Conservation (phyloP, 176 grass and related monocot species). For the Avena insularis region DNA sequence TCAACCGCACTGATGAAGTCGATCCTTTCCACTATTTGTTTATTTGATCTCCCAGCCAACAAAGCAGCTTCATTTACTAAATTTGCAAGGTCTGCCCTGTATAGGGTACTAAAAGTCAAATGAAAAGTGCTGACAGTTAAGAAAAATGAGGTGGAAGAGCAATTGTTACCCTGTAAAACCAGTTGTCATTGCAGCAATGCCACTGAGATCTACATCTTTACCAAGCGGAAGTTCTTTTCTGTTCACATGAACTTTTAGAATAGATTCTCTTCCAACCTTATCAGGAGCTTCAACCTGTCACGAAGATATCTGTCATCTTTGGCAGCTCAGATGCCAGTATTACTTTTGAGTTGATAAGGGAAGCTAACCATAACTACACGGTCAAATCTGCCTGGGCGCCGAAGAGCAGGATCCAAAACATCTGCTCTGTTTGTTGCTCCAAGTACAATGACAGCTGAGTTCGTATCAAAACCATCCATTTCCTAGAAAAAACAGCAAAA, state of each 20-base stretch:
- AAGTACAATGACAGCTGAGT: slow-evolving; percentile 95
- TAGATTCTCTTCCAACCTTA: slow-evolving; percentile 88
- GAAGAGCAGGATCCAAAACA: slow-evolving; percentile 93
- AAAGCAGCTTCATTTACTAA: slow-evolving; percentile 99
- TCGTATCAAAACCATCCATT: slow-evolving; percentile 99
- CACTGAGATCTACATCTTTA: slow-evolving; percentile 84
- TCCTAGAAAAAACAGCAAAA: slow-evolving; percentile 56
- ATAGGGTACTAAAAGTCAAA: slow-evolving; percentile 50
- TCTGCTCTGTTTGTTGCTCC: slow-evolving; percentile 97
- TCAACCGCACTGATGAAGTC: slow-evolving; percentile 97
- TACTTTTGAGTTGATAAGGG: slow-evolving; percentile 28
- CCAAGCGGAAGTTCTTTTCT: slow-evolving; percentile 93
- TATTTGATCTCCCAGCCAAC: slow-evolving; percentile 85
- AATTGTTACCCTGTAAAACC: slow-evolving; percentile 91
- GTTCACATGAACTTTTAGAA: slow-evolving; percentile 89
- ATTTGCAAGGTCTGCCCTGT: slow-evolving; percentile 99
- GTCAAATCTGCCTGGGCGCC: slow-evolving; percentile 98
- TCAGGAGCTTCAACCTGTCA: slow-evolving; percentile 96
- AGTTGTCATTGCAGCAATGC: slow-evolving; percentile 98
- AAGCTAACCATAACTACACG: slow-evolving; percentile 90
- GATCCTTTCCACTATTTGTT: slow-evolving; percentile 96
- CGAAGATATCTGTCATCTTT: slow-evolving; percentile 32
- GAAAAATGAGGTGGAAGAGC: slow-evolving; percentile 18
- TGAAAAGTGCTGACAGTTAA: slow-evolving; percentile 19
- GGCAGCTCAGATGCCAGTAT: slow-evolving; percentile 19